Evolutionary conservation across 2,329 filamentous ascomycete species (phyloP), one percentile per base, ranked within the genome.

Genomic region (Tolypocladium ovalisporum): DNA sequence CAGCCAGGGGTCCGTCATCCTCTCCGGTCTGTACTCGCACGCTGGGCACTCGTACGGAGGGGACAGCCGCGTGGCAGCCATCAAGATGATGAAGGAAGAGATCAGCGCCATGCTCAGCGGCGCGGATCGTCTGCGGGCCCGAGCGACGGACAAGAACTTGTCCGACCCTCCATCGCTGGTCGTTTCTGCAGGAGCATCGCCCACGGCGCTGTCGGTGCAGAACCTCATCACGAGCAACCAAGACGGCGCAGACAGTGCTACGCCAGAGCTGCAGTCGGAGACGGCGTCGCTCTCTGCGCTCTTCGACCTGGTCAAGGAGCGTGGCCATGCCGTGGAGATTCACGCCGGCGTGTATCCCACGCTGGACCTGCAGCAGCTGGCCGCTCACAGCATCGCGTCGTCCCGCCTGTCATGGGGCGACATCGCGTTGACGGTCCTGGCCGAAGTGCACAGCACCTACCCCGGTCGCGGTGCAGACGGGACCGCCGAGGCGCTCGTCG

Each of bases 331-430:
- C 1, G 76, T 90, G 32, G 88, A 91, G 67, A 75, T 90, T 2
- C 89, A 92, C 67, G 88, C 88, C 0, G 88, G 88, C 35, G 86
- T 89, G 2, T 93, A 92, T 67, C 83, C 88, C 0, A 76, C 85
- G 3, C 79, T 93, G 10, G 89, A 94, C 68, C 76, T 92, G 64
- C 89, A 94, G 68, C 89, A 94, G 69, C 76, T 93, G 2, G 85
- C 88, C 1, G 89, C 88, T 0, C 82, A 86, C 64, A 85, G 87
- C 4, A 67, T 76, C 49, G 62, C 76, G 40, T 62, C 70, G 4
- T 66, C 66, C 27, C 70, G 64, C 7, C 72, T 83, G 9, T 77
- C 75, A 17, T 76, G 77, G 61, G 69, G 76, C 3, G 81, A 85
- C 63, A 78, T 93, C 35, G 88, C 81, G 1, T 72, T 91, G 36